These are phyloP conservation scores for Lentinula sp. DNA, from an alignment of 768 basidiomycete species.

Conservation along the genomic window DNA sequence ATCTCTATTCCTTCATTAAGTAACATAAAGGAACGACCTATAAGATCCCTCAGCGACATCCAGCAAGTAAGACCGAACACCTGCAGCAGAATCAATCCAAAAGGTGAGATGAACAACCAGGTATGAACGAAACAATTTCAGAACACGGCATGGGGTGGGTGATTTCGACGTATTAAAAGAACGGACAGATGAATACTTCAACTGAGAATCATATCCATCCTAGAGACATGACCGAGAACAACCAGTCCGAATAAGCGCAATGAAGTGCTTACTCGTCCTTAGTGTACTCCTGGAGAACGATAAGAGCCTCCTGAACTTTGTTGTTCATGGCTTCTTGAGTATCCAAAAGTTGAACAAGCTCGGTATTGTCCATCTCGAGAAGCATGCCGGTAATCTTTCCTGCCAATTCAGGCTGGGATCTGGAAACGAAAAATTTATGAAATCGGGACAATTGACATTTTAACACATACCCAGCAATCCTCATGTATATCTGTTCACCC, in stretches of 20 bases:
- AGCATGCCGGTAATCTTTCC: conserved; percentile 99
- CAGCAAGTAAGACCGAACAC: conserved; percentile 16
- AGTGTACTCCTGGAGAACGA: conserved; percentile 83
- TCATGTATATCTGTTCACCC: conserved; percentile 94
- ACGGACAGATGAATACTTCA: conserved; percentile 40
- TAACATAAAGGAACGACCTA: conserved; percentile 51
- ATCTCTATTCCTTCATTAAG: conserved; percentile 50
- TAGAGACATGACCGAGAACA: conserved; percentile 11
- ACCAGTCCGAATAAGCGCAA: background rate
- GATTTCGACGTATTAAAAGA: conserved; percentile 25
- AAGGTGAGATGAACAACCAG: conserved; percentile 21
- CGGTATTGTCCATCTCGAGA: conserved; percentile 97
- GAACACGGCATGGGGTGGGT: conserved; percentile 6
- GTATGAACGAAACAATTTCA: conserved; percentile 21
- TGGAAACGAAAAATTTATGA: conserved; percentile 22
- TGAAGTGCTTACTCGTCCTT: conserved; percentile 21
- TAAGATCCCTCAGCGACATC: conserved; percentile 33
- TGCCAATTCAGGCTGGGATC: conserved; percentile 85
- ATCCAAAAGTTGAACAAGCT: conserved; percentile 87
- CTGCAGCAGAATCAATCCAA: conserved; percentile 24
- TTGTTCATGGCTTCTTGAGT: conserved; percentile 71
- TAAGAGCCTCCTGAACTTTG: conserved; percentile 90
- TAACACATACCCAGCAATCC: conserved; percentile 65
- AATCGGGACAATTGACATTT: background rate
- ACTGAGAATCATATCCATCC: conserved; percentile 19